A percentile compares a stretch with the other conserved stretches of the same genome.
Evolutionary conservation across 2,329 filamentous ascomycete species (phyloP).

Genomic region (Paradendryphiella salina): DNA sequence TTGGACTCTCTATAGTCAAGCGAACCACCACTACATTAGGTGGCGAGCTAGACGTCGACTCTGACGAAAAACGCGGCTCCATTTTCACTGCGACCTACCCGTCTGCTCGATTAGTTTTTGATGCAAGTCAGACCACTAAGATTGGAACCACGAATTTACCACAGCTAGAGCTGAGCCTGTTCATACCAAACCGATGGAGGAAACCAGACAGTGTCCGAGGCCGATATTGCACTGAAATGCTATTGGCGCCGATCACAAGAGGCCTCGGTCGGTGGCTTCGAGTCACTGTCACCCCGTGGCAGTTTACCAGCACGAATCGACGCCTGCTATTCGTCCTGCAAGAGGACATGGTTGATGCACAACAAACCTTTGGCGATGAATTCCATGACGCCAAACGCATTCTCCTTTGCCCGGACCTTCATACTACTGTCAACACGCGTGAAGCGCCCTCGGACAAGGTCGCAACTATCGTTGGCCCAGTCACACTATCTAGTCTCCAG

Average conservation of each 20-base stretch:
- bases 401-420: conserved; percentile 3
- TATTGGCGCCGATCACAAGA: conserved; percentile 1
- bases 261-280: conserved; percentile 5
- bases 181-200: conserved; percentile 2
- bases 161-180: conserved; percentile 2
- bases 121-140: neutral
- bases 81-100: conserved; percentile 5
- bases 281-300: conserved; percentile 1
- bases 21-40: conserved; percentile 3
- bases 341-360: conserved; percentile 2
- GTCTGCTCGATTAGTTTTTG: neutral
- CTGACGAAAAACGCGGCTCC: conserved; percentile 4
- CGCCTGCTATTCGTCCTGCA: conserved; percentile 3
- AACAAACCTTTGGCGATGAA: neutral
- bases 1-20: conserved; percentile 14
- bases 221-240: neutral
- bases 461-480: conserved; percentile 1
- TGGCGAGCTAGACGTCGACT: conserved; percentile 5
- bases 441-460: neutral
- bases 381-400: neutral
- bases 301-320: neutral
- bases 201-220: neutral
- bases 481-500: conserved; percentile 7
- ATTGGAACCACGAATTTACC: neutral
- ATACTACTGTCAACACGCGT: neutral